Conservation (phyloP, 306 rosid genomes). For the Pterocarpus macrocarpus region DNA sequence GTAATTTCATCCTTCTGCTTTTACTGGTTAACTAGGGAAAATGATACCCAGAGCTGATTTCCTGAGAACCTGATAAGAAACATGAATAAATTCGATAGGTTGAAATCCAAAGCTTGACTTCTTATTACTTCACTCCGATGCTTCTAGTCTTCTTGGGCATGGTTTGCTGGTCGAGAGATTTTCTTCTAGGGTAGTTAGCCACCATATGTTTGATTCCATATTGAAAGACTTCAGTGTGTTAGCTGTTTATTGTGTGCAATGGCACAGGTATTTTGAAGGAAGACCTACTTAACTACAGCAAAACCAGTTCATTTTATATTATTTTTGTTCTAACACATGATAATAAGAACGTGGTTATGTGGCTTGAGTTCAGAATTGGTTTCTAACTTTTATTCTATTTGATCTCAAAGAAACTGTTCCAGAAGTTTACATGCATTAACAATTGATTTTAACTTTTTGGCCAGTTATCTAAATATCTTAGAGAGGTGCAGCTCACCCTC, state of each 20-base stretch:
- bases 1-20: slow-evolving; percentile 54
- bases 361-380: slow-evolving; percentile 26
- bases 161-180: slow-evolving; percentile 32
- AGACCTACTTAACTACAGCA: background rate
- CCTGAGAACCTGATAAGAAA: slow-evolving; percentile 8
- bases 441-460: slow-evolving; percentile 32
- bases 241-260: slow-evolving; percentile 19
- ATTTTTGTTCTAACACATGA: slow-evolving; percentile 5
- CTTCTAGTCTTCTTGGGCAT: background rate
- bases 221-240: slow-evolving; percentile 3
- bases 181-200: slow-evolving; percentile 33
- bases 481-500: slow-evolving; percentile 94
- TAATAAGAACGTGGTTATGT: slow-evolving; percentile 25
- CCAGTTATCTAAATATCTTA: slow-evolving; percentile 78
- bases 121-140: background rate
- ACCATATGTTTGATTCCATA: slow-evolving; percentile 14
- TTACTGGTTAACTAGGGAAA: slow-evolving; percentile 14
- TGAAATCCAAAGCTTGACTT: background rate
- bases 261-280: slow-evolving; percentile 26
- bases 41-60: background rate
- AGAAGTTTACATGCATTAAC: slow-evolving; percentile 25
- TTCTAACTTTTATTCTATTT: background rate
- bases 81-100: background rate
- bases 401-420: slow-evolving; percentile 29
- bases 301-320: slow-evolving; percentile 2